These are phyloP conservation scores for Collybia nuda DNA, from an alignment of 768 basidiomycete species.

Conservation along the genomic window DNA sequence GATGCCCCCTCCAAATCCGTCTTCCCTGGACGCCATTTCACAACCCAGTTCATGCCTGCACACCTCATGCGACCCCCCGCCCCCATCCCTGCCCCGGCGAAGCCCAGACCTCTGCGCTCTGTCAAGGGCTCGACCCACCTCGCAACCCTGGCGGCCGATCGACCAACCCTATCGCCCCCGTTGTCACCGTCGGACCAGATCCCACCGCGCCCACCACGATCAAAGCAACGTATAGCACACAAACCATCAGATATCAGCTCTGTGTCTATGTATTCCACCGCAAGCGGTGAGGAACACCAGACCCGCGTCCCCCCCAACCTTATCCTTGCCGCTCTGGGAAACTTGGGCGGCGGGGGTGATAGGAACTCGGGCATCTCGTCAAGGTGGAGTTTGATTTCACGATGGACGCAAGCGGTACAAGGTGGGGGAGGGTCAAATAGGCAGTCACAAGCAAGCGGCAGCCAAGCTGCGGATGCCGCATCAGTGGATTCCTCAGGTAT, in stretches of 20 bases:
- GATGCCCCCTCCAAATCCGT: not conserved
- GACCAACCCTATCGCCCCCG: constrained; percentile 1
- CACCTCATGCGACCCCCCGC: constrained; percentile 2
- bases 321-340: constrained; percentile 36
- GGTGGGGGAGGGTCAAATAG: constrained; percentile 5
- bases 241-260: constrained; percentile 29
- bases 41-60: not conserved
- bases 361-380: constrained; percentile 17
- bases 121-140: constrained; percentile 9
- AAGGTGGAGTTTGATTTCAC: constrained; percentile 15
- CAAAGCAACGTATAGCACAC: constrained; percentile 15
- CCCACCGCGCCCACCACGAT: constrained; percentile 1
- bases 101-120: constrained; percentile 11
- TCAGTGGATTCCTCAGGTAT: constrained; percentile 13
- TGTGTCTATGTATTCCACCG: constrained; percentile 25
- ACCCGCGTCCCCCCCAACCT: constrained; percentile 26
- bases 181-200: not conserved
- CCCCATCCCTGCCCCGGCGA: constrained; percentile 11
- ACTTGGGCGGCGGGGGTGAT: constrained; percentile 13
- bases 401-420: constrained; percentile 5
- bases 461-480: constrained; percentile 1
- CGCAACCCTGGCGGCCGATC: not conserved
- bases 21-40: not conserved
- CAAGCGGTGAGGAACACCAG: constrained; percentile 28
- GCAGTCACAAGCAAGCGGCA: constrained; percentile 13